Evolutionary conservation across 768 basidiomycete species (phyloP).

Genomic region (Lentinula raphanica): DNA sequence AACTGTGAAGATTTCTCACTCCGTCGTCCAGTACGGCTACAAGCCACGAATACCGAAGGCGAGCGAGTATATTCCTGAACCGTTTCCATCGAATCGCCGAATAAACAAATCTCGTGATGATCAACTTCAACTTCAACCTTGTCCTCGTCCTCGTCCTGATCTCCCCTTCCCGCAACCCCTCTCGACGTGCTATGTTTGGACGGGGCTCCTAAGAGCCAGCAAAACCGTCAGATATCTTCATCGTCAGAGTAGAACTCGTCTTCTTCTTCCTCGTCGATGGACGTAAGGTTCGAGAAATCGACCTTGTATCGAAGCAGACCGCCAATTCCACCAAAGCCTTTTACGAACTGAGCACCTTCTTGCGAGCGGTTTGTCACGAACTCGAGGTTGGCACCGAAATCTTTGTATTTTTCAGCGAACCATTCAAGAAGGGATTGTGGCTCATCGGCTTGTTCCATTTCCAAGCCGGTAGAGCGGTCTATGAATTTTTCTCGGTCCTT

Average conservation of each 20-base stretch:
- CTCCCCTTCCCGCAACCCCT: constrained; percentile 45
- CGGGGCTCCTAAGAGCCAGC: constrained; percentile 84
- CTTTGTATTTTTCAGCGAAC: constrained; percentile 98
- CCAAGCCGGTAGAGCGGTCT: constrained; percentile 89
- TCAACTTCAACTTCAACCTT: too few species aligned
- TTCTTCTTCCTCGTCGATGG: constrained; percentile 73
- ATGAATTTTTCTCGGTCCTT: constrained; percentile 92
- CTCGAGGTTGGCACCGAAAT: constrained; percentile 93
- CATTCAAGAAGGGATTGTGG: constrained; percentile 90
- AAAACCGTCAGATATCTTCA: constrained; percentile 78
- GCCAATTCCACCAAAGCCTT: constrained; percentile 97
- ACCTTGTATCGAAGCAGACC: constrained; percentile 96
- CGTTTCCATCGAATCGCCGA: neutral
- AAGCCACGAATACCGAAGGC: neutral
- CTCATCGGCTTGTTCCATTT: constrained; percentile 89
- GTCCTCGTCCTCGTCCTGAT: neutral
- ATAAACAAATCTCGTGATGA: neutral
- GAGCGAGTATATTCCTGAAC: neutral
- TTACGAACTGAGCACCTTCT: constrained; percentile 96
- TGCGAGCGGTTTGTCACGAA: constrained; percentile 96
- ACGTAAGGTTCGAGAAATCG: constrained; percentile 79
- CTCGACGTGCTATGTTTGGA: constrained; percentile 60
- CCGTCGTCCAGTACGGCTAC: neutral
- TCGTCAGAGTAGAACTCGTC: constrained; percentile 83
- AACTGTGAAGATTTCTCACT: neutral